Base-by-base conservation (phyloP, 768 basidiomycete species). In the Rubroboletus pulcherrimus region DNA sequence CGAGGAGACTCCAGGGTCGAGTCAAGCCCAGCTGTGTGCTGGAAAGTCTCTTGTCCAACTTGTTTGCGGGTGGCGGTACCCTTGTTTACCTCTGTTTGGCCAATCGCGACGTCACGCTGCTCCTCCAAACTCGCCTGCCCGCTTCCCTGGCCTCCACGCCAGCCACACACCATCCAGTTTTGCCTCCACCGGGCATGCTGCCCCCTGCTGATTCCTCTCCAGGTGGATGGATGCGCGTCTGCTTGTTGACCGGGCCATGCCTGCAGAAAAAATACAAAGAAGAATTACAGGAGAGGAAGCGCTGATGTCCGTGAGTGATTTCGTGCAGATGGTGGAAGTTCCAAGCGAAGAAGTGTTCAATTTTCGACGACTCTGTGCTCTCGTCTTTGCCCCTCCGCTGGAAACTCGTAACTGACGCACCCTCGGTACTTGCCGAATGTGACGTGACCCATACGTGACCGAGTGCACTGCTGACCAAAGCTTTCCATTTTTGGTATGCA, bases 11-110 rank as follows among this genome's bases (percentile, higher is more conserved):
- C 66, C 62, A 67, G 56, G 54, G 37, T 53, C 41, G 44, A 44
- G 52, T 33, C 48, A 12, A 58, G 48, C 40, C 54, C 53, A 56
- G 56, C 24, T 48, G 61, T 54, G 58, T 62, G 59, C 53, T 61
- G 57, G 55, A 66, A 58, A 60, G 51, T 58, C 46, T 31, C 56
- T 51, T 24, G 56, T 55, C 60, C 58, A 53, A 54, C 58, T 55
- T 70, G 71, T 70, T 70, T 71, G 61, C 29, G n/a, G 7, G 69
- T 70, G 69, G 69, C 69, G 37, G 62, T 70, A 54, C 26, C 1
- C 0, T 50, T 71, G 24, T 72, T 70, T 72, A 49, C 26, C 49
- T 43, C 38, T 71, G 7, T 72, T 70, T 70, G 71, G 57, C 6
- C 33, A 46, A 48, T 59, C 37, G 55, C 56, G 45, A 38, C 58